Conservation (phyloP, 192 early-diverging fungal species). For the Funneliformis geosporum region DNA sequence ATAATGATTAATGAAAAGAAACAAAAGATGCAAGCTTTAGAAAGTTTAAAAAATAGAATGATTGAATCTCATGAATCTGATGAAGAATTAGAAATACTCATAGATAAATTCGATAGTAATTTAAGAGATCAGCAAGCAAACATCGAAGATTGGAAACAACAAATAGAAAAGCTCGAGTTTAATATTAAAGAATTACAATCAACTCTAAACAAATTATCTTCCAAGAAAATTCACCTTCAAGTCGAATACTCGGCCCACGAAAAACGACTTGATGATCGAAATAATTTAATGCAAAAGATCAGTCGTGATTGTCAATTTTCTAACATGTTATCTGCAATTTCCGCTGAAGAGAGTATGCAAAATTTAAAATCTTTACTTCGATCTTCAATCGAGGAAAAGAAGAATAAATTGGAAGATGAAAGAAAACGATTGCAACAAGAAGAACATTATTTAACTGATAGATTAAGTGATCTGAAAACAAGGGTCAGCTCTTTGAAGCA, state of each 20-base stretch:
- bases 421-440: not conserved
- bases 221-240: not conserved
- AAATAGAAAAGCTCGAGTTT: not conserved
- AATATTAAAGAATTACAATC: not conserved
- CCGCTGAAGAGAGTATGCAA: conserved; percentile 44
- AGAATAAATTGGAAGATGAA: not conserved
- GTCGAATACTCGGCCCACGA: conserved; percentile 36
- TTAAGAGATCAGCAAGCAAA: conserved; percentile 40
- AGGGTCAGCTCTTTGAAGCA: not conserved
- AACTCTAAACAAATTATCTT: not conserved
- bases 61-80: conserved; percentile 51
- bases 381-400: not conserved
- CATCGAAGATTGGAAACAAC: conserved; percentile 30
- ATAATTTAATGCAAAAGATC: conserved; percentile 46
- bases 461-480: not conserved
- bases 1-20: not conserved
- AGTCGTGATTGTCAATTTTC: conserved; percentile 39
- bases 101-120: conserved; percentile 46
- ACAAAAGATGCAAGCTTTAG: not conserved
- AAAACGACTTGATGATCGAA: conserved; percentile 42
- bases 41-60: not conserved
- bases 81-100: conserved; percentile 60
- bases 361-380: conserved; percentile 39
- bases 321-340: conserved; percentile 41
- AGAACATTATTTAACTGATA: not conserved